Conservation (phyloP, 2,329 filamentous ascomycete species). For the Metarhizium humberi region DNA sequence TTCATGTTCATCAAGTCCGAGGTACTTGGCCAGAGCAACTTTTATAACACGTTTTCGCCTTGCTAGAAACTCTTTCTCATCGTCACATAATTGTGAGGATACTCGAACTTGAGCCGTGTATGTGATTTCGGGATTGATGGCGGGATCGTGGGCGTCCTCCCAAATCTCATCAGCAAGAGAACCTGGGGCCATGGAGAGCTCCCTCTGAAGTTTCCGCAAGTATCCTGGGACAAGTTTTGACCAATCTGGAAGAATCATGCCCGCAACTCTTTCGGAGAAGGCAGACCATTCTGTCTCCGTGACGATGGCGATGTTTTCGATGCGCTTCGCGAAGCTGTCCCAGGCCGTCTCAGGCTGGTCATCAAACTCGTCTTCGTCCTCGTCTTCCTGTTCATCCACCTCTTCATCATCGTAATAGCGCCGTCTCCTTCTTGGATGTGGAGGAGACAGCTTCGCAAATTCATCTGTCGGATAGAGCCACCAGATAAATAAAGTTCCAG, state of each 20-base stretch:
- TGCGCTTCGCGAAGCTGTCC: conserved; percentile 35
- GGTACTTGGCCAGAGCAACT: conserved; percentile 70
- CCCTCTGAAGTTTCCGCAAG: conserved; percentile 73
- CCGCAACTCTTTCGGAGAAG: conserved; percentile 52
- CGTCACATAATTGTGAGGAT: conserved; percentile 68
- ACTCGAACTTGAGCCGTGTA: conserved; percentile 76
- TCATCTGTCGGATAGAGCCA: conserved; percentile 34
- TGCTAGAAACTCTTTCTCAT: conserved; percentile 67
- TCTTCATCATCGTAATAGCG: conserved; percentile 1
- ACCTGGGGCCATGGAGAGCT: conserved; percentile 79
- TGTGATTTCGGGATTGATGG: conserved; percentile 76
- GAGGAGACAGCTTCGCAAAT: conserved; percentile 25
- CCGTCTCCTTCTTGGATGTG: conserved; percentile 6
- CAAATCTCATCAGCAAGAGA: conserved; percentile 90
- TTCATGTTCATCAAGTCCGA: conserved; percentile 66
- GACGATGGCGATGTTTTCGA: conserved; percentile 44
- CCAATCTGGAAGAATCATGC: conserved; percentile 75
- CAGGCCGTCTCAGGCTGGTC: conserved; percentile 31
- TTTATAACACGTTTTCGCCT: conserved; percentile 60
- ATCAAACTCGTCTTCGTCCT: conserved; percentile 9
- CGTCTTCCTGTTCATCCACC: conserved; percentile 11
- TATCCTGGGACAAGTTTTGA: conserved; percentile 66
- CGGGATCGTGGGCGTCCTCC: conserved; percentile 78
- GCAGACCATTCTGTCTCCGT: conserved; percentile 46
- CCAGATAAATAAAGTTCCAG: conserved; percentile 31